phyloP scores from a whole-genome alignment of 2,329 filamentous ascomycete species.

The Aspergillus proliferans region DNA sequence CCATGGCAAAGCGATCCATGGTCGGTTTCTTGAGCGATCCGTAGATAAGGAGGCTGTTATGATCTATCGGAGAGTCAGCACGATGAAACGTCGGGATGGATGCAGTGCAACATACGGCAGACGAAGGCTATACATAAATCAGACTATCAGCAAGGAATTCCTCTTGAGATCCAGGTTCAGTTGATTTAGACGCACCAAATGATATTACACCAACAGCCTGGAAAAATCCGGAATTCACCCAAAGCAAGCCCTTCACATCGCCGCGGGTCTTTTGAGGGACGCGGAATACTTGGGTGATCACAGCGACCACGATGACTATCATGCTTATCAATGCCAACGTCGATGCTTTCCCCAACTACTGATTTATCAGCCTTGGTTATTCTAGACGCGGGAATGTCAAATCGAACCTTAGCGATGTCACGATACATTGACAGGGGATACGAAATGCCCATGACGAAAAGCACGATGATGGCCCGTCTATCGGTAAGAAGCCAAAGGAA shows the following conservation, averaged over 20 bases:
- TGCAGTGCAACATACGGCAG: conserved; percentile 46
- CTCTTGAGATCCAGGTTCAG: neutral
- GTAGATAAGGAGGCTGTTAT: conserved; percentile 97
- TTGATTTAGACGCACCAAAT: conserved; percentile 59
- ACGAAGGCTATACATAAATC: conserved; percentile 50
- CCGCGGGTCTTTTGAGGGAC: conserved; percentile 68
- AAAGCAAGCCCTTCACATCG: conserved; percentile 61
- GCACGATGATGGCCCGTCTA: conserved; percentile 74
- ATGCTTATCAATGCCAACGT: conserved; percentile 90
- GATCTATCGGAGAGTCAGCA: conserved; percentile 48
- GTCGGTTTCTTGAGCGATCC: conserved; percentile 90
- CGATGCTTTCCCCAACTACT: conserved; percentile 86
- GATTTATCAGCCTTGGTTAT: conserved; percentile 23
- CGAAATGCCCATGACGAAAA: conserved; percentile 79
- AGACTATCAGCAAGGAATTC: conserved; percentile 24
- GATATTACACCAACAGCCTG: conserved; percentile 97
- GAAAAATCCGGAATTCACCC: conserved; percentile 82
- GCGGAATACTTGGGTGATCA: conserved; percentile 73
- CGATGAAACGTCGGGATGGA: neutral
- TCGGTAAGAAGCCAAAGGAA: conserved; percentile 79
- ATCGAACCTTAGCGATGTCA: conserved; percentile 84
- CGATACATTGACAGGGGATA: conserved; percentile 89
- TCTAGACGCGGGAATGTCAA: neutral
- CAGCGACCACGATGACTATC: conserved; percentile 79
- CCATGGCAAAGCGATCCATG: conserved; percentile 84